Evolutionary conservation across 2,329 filamentous ascomycete genomes (phyloP).

Genomic region (Aspergillus sergii): DNA sequence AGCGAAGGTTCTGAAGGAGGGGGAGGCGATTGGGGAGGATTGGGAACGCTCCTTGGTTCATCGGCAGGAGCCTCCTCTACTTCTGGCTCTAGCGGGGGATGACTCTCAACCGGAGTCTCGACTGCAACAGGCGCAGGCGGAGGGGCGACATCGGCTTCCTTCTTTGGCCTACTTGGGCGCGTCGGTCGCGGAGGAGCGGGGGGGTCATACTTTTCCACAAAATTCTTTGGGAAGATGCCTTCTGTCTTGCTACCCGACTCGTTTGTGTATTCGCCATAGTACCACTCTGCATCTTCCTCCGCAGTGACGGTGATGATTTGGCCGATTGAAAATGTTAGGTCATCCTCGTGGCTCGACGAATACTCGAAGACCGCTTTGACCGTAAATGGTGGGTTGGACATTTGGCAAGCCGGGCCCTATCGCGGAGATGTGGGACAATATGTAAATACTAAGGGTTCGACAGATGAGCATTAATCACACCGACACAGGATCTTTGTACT

Average conservation of each 20-base stretch:
- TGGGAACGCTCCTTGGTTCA: conserved; percentile 32
- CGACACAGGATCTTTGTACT: conserved; percentile 14
- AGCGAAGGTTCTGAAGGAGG: conserved; percentile 27
- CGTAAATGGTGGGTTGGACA: conserved; percentile 77
- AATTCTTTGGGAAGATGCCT: conserved; percentile 93
- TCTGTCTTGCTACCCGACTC: conserved; percentile 72
- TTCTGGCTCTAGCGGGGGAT: conserved; percentile 39
- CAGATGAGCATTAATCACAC: conserved; percentile 10
- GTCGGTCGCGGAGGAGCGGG: conserved; percentile 83
- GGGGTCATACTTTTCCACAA: conserved; percentile 95
- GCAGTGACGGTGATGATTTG: conserved; percentile 94
- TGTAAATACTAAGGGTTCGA: conserved; percentile 9
- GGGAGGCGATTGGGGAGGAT: conserved; percentile 27
- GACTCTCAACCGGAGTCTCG: conserved; percentile 30
- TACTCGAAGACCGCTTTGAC: conserved; percentile 98
- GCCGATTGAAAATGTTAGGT: conserved; percentile 80
- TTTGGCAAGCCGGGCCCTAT: conserved; percentile 50
- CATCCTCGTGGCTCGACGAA: conserved; percentile 87
- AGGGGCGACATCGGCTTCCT: conserved; percentile 53
- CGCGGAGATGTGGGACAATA: conserved; percentile 24
- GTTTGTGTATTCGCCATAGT: conserved; percentile 83
- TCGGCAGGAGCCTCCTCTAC: conserved; percentile 25
- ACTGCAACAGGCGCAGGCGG: conserved; percentile 37
- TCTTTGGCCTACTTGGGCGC: conserved; percentile 69
- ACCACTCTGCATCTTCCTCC: conserved; percentile 93